Evolutionary conservation across 768 basidiomycete species (phyloP), one percentile per base, ranked within the genome.

Genomic region (Lactarius vividus): DNA sequence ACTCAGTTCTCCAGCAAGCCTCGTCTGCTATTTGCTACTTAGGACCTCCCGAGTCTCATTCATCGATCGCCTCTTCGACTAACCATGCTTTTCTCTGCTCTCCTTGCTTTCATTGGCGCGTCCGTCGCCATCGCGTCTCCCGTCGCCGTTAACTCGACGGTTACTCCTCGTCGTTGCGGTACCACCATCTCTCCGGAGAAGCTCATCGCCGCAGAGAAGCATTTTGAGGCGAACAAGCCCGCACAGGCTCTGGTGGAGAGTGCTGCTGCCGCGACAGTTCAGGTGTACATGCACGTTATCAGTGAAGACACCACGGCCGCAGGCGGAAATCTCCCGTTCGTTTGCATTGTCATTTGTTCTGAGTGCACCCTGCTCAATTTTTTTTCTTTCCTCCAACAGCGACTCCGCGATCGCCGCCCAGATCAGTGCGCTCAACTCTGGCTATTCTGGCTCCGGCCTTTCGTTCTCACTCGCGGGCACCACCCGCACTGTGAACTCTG

Each of bases 201-300:
- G 60, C 62, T 81, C 57, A 70, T 71, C 49, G 72, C 71, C 2
- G 73, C 75, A 46, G 81, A 83, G 74, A 74, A 75, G 59, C 77
- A 81, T 72, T 83, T 82, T 71, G 66, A 71, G 16, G 75, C 74
- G 33, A 75, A 83, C 75, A 76, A 77, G 42, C 69, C 61, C n/a
- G 52, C 74, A 53, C 20, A 62, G 15, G 26, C 64, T 23, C 46
- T 60, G 37, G 26, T 42, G 18, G 35, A 39, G 4, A 68, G 46
- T 26, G 70, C 72, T 20, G 69, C 71, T 1, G 49, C 64, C 1
- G 69, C 71, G 18, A 64, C 70, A 9, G 46, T 82, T n/a, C 72
- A 78, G 66, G 75, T 83, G 37, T 77, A 79, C 73, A 81, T 79
- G 73, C 79, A 83, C 64, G 77, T 83, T 64, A 76, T 84, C 69